Percentiles rank a stretch among this genome's conserved stretches.
Conservation (phyloP, 805 yeast genomes). For the Kodamaea leandrae region DNA sequence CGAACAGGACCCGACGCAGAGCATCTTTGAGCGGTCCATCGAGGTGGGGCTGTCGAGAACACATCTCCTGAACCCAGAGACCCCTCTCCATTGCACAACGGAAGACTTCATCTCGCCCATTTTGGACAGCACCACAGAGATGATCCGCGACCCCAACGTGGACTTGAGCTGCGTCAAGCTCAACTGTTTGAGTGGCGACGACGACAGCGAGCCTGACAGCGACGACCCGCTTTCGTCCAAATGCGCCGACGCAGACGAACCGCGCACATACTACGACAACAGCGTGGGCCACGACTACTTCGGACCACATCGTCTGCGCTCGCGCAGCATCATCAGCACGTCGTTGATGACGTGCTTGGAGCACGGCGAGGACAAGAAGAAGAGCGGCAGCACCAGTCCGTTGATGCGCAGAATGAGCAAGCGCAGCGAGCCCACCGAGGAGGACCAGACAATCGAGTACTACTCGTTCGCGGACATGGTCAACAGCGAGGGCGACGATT, state of each 20-base stretch:
- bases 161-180: slow-evolving; percentile 24
- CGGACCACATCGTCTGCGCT: slow-evolving; percentile 13
- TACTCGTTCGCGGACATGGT: slow-evolving; percentile 34
- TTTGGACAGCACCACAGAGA: slow-evolving; percentile 31
- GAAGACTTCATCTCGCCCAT: slow-evolving; percentile 33
- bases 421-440: slow-evolving; percentile 6
- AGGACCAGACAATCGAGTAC: slow-evolving; percentile 25
- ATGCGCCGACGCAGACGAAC: background rate
- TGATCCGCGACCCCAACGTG: slow-evolving; percentile 26
- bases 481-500: slow-evolving; percentile 18
- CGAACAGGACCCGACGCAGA: background rate
- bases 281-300: slow-evolving; percentile 5
- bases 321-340: slow-evolving; percentile 22
- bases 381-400: slow-evolving; percentile 7
- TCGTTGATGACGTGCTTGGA: slow-evolving; percentile 22
- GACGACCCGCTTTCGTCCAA: slow-evolving; percentile 7
- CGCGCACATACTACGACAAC: slow-evolving; percentile 2
- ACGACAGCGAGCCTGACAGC: slow-evolving; percentile 6
- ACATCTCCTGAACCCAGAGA: slow-evolving; percentile 14
- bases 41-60: slow-evolving; percentile 10
- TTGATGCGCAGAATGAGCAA: slow-evolving; percentile 7
- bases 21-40: slow-evolving; percentile 14
- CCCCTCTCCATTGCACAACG: slow-evolving; percentile 24
- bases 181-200: slow-evolving; percentile 16
- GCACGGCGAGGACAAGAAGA: slow-evolving; percentile 7